Evolutionary conservation across 768 basidiomycete genomes (phyloP).

Genomic region (Agrocybe praecox): DNA sequence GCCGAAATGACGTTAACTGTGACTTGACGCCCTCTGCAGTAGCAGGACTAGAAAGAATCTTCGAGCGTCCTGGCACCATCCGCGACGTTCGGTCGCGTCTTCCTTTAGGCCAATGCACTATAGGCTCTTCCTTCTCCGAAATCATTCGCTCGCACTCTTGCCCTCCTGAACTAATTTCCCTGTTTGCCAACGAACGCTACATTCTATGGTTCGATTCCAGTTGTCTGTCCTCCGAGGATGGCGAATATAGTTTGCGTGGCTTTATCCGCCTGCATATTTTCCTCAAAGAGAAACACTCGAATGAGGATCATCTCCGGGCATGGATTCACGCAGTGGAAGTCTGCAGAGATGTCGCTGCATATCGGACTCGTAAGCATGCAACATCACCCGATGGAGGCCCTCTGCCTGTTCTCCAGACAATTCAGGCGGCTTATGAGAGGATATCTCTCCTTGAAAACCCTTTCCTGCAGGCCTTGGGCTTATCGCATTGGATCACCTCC

Average conservation of each 20-base stretch:
- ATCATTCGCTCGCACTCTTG: conserved; percentile 27
- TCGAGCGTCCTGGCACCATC: conserved; percentile 40
- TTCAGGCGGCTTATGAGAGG: conserved; percentile 1
- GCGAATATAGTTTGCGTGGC: conserved; percentile 9
- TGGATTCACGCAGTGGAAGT: conserved; percentile 52
- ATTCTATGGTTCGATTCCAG: conserved; percentile 52
- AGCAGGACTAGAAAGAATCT: conserved; percentile 45
- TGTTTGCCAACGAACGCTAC: conserved; percentile 50
- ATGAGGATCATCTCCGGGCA: conserved; percentile 54
- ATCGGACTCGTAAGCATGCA: background rate
- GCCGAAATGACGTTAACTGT: conserved; percentile 15
- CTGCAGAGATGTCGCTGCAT: conserved; percentile 15
- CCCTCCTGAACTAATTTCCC: conserved; percentile 32
- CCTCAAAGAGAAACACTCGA: conserved; percentile 51
- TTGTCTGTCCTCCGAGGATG: conserved; percentile 15
- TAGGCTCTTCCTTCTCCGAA: conserved; percentile 49
- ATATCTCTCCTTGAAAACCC: background rate
- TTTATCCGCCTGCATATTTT: conserved; percentile 40
- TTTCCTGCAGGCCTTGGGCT: conserved; percentile 5
- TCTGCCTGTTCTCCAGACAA: background rate
- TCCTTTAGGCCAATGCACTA: conserved; percentile 45
- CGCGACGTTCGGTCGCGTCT: conserved; percentile 35
- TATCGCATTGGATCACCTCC: conserved; percentile 9
- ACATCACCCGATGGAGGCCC: background rate
- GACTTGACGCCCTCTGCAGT: conserved; percentile 37